Evolutionary conservation across 768 basidiomycete genomes (phyloP).

Genomic region (Agrocybe pediades): DNA sequence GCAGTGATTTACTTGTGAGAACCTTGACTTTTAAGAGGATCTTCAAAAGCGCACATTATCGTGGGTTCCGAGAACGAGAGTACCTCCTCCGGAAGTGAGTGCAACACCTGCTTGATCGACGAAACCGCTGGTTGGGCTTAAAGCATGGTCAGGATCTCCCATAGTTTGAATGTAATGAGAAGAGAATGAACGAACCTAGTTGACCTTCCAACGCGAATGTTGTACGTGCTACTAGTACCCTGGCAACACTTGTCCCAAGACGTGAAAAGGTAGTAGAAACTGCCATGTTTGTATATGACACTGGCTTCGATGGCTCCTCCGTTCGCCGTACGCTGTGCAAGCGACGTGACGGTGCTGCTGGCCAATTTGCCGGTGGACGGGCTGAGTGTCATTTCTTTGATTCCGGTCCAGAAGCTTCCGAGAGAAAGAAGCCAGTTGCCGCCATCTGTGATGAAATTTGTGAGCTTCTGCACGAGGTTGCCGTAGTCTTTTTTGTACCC

Average conservation of each 20-base stretch:
- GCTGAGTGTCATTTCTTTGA: constrained; percentile 42
- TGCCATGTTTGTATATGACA: constrained; percentile 42
- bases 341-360: constrained; percentile 38
- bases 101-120: constrained; percentile 48
- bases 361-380: constrained; percentile 44
- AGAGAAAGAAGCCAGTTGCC: constrained; percentile 50
- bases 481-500: not conserved
- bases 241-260: constrained; percentile 57
- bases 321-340: constrained; percentile 46
- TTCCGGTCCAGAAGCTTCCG: constrained; percentile 60
- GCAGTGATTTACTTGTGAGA: not conserved
- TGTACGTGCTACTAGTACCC: constrained; percentile 56
- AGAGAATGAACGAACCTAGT: constrained; percentile 31
- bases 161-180: no score
- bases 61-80: constrained; percentile 47
- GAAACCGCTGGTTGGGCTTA: constrained; percentile 44
- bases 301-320: constrained; percentile 53
- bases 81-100: constrained; percentile 51
- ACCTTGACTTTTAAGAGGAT: not conserved
- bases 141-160: not conserved
- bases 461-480: not conserved
- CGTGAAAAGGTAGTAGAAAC: constrained; percentile 56
- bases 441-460: constrained; percentile 26
- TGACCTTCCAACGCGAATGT: constrained; percentile 58
- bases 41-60: constrained; percentile 34